These are phyloP conservation scores for Arachis stenosperma DNA, from an alignment of 306 rosid genomes.

Conservation along the genomic window DNA sequence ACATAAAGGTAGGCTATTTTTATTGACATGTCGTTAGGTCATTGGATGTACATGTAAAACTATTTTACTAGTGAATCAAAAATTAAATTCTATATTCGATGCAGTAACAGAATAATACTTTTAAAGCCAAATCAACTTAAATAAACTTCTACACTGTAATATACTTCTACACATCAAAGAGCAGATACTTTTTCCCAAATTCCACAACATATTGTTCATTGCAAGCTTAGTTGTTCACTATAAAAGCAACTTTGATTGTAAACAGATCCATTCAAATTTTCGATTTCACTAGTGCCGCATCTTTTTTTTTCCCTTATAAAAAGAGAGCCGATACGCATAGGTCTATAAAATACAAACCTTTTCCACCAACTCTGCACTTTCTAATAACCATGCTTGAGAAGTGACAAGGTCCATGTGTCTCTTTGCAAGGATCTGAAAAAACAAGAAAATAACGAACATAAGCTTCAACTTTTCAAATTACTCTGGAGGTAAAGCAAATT, in stretches of 20 bases:
- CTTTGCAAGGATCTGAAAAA: constrained; percentile 75
- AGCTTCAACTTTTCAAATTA: constrained; percentile 13
- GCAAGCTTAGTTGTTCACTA: background rate
- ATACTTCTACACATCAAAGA: too few species aligned
- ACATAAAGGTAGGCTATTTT: too few species aligned
- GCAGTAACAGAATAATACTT: too few species aligned
- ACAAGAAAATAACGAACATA: constrained; percentile 23
- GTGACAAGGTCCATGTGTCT: constrained; percentile 77
- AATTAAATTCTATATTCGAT: too few species aligned
- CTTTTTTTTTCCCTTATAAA: background rate
- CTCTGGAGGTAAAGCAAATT: background rate
- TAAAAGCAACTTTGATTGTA: constrained; percentile 17
- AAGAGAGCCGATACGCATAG: constrained; percentile 1
- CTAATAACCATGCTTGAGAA: constrained; percentile 76
- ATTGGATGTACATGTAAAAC: too few species aligned
- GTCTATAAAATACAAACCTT: constrained; percentile 59
- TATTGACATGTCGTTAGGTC: too few species aligned
- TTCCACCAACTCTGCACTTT: constrained; percentile 74
- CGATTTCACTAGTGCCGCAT: background rate
- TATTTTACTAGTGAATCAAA: too few species aligned
- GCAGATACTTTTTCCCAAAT: background rate
- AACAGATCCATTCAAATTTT: constrained; percentile 11
- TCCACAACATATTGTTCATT: background rate
- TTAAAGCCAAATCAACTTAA: too few species aligned
- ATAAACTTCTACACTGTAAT: too few species aligned